Conservation (phyloP, 129 eudicot genomes). For the Flaveria ramosissima region DNA sequence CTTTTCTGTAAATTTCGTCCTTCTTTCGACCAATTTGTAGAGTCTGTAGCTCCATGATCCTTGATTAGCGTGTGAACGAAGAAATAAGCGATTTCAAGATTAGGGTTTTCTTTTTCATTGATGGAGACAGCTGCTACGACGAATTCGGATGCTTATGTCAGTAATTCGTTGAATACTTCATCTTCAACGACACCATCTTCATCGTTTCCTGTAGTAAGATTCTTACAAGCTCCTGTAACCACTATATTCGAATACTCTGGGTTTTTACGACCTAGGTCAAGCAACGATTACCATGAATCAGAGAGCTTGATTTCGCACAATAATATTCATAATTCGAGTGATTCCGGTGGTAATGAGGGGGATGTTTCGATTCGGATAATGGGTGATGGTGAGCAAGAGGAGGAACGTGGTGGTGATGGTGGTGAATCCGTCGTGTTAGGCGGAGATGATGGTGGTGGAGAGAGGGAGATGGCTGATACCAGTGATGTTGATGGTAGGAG, state of each 20-base stretch:
- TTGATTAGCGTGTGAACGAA: slow-evolving; percentile 11
- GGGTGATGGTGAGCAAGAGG: slow-evolving; percentile 49
- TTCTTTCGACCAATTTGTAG: slow-evolving; percentile 5
- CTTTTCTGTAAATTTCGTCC: not conserved
- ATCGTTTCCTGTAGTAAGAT: slow-evolving; percentile 43
- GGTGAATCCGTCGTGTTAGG: slow-evolving; percentile 17
- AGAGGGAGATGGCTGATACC: slow-evolving; percentile 36
- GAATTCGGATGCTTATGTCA: slow-evolving; percentile 16
- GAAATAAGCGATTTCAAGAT: not conserved
- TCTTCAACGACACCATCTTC: slow-evolving; percentile 23
- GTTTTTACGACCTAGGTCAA: slow-evolving; percentile 42
- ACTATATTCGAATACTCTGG: slow-evolving; percentile 64
- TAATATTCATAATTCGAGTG: slow-evolving; percentile 21
- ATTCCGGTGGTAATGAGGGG: slow-evolving; percentile 37
- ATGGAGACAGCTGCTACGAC: slow-evolving; percentile 31
- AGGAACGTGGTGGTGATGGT: slow-evolving; percentile 27
- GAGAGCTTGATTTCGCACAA: slow-evolving; percentile 25
- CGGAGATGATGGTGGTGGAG: slow-evolving; percentile 25
- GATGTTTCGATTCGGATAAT: slow-evolving; percentile 76
- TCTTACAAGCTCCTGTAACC: slow-evolving; percentile 61
- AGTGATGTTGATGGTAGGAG: slow-evolving; percentile 35
- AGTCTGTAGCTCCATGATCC: slow-evolving; percentile 8
- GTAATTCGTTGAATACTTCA: slow-evolving; percentile 7
- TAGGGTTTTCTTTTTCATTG: slow-evolving; percentile 13
- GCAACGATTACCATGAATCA: slow-evolving; percentile 37